These are phyloP conservation scores for Saccharomyces mikatae DNA, from an alignment of 805 yeast species.

Conservation along the genomic window DNA sequence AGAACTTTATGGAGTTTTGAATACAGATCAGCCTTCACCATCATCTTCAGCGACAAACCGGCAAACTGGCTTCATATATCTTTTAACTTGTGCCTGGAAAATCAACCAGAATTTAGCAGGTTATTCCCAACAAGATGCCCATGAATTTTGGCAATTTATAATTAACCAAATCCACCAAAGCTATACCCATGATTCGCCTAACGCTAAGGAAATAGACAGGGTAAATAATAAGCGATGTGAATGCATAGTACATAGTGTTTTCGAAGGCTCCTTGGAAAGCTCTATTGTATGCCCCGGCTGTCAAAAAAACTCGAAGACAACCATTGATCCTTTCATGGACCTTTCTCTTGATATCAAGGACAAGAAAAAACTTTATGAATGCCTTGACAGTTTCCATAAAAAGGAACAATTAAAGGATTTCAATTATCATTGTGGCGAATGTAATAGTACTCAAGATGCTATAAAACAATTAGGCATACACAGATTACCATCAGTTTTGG, in stretches of 20 bases:
- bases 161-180: constrained; percentile 70
- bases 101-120: constrained; percentile 84
- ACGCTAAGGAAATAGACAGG: constrained; percentile 10
- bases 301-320: constrained; percentile 47
- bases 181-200: constrained; percentile 10
- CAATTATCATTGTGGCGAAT: constrained; percentile 59
- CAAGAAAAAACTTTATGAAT: constrained; percentile 43
- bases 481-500: constrained; percentile 66
- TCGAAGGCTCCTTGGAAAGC: constrained; percentile 77
- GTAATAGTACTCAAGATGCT: constrained; percentile 57
- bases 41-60: constrained; percentile 21
- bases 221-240: constrained; percentile 37
- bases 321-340: constrained; percentile 86
- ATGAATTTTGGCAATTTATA: constrained; percentile 91
- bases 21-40: constrained; percentile 22
- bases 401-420: constrained; percentile 65
- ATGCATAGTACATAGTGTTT: constrained; percentile 77
- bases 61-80: constrained; percentile 74
- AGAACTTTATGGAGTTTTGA: constrained; percentile 59
- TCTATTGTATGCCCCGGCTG: constrained; percentile 70
- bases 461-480: constrained; percentile 63
- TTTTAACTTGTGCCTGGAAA: constrained; percentile 82
- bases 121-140: constrained; percentile 96
- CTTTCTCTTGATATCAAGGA: constrained; percentile 66
- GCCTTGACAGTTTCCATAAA: constrained; percentile 69